A percentile compares a stretch with the other conserved stretches of the same genome.
Conservation (phyloP, 2,329 filamentous ascomycete genomes). For the Fusarium nelsonii region DNA sequence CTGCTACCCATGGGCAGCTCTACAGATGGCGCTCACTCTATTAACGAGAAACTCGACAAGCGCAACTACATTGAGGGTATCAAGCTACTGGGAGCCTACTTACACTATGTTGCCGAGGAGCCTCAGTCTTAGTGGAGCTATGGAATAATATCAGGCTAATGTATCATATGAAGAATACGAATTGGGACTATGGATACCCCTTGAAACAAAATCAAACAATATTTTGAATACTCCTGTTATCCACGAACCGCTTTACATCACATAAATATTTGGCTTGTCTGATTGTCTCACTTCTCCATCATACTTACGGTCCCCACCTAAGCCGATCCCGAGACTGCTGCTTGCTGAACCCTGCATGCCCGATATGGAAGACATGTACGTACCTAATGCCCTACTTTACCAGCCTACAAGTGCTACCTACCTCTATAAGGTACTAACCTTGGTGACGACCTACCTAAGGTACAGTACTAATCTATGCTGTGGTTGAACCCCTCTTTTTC, state of each 20-base stretch:
- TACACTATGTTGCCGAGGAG: constrained; percentile 97
- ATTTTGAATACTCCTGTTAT: neutral
- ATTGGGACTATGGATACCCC: constrained; percentile 1
- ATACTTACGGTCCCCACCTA: neutral
- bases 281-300: neutral
- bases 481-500: constrained; percentile 30
- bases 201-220: neutral
- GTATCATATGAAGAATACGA: constrained; percentile 27
- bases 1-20: constrained; percentile 97
- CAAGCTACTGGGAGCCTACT: constrained; percentile 92
- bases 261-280: neutral
- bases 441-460: no score
- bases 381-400: neutral
- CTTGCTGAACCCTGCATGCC: neutral
- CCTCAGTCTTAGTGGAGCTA: constrained; percentile 60
- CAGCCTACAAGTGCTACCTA: no score
- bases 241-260: neutral
- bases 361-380: constrained; percentile 34
- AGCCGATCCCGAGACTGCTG: constrained; percentile 1
- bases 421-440: no score
- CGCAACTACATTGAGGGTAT: constrained; percentile 98
- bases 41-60: constrained; percentile 98
- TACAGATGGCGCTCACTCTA: constrained; percentile 95
- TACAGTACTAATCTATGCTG: neutral
- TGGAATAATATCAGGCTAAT: constrained; percentile 17